Conservation (phyloP, 768 basidiomycete genomes). For the Termitomyces sp. region DNA sequence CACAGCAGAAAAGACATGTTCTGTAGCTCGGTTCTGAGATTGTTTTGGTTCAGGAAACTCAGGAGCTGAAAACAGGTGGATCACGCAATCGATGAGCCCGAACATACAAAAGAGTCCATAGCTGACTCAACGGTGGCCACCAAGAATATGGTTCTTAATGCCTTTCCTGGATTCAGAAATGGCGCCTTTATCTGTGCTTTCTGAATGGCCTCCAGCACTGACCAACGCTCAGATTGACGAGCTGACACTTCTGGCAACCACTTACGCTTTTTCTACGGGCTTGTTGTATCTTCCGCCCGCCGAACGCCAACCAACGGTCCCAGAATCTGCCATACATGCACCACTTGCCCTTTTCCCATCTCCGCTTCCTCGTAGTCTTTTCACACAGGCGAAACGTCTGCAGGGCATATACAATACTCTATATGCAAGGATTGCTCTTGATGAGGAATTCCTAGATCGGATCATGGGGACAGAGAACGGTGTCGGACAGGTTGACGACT, state of each 20-base stretch:
- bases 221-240: constrained; percentile 50
- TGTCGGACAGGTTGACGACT: constrained; percentile 79
- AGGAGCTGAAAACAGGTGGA: background rate
- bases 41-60: background rate
- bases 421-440: constrained; percentile 79
- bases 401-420: constrained; percentile 80
- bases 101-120: background rate
- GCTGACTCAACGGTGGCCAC: constrained; percentile 10
- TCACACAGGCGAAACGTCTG: constrained; percentile 55
- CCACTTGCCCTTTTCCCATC: constrained; percentile 87
- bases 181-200: constrained; percentile 34
- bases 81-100: constrained; percentile 9
- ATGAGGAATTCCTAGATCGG: constrained; percentile 72
- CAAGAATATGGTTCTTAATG: background rate
- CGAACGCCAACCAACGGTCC: constrained; percentile 38
- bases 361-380: constrained; percentile 72
- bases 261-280: constrained; percentile 81
- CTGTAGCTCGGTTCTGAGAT: background rate
- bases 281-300: constrained; percentile 72
- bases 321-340: constrained; percentile 81
- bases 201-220: constrained; percentile 73
- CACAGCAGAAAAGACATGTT: background rate
- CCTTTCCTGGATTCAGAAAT: constrained; percentile 11
- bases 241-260: constrained; percentile 63
- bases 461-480: constrained; percentile 78